A percentile compares a stretch with the other conserved stretches of the same genome.
Evolutionary conservation across 176 grass and related monocot species (phyloP).

Genomic region (Lolium perenne): DNA sequence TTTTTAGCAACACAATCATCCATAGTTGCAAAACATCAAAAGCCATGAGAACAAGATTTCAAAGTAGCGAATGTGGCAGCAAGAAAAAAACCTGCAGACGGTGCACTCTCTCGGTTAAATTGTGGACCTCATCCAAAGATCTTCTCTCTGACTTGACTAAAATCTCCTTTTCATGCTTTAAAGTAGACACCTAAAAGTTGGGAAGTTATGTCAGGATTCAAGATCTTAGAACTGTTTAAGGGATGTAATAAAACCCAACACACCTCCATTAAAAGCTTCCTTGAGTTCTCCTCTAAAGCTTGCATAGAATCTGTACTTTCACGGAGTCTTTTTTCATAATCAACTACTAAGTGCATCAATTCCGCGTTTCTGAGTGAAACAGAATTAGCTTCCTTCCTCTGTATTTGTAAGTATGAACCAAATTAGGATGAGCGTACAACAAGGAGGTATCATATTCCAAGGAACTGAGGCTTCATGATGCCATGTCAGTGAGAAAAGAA

Average conservation of each 20-base stretch:
- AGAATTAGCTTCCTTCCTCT: conserved; percentile 94
- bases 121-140: conserved; percentile 72
- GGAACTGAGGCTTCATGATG: background rate
- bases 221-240: conserved; percentile 17
- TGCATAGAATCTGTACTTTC: conserved; percentile 84
- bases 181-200: conserved; percentile 65
- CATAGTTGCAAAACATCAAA: background rate
- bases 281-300: conserved; percentile 70
- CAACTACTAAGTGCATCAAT: conserved; percentile 79
- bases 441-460: conserved; percentile 9
- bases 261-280: conserved; percentile 88
- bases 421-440: conserved; percentile 27
- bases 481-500: conserved; percentile 7
- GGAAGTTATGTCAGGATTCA: conserved; percentile 22
- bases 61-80: background rate
- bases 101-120: conserved; percentile 75
- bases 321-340: conserved; percentile 78
- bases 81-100: conserved; percentile 72
- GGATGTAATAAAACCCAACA: conserved; percentile 11
- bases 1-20: conserved; percentile 9
- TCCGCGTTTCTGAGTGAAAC: conserved; percentile 86
- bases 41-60: background rate
- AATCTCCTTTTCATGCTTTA: conserved; percentile 86
- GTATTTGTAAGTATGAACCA: conserved; percentile 35
- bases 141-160: conserved; percentile 75